phyloP scores from a whole-genome alignment of 345 rosid genomes.

The Cardamine chenopodiifolia region DNA sequence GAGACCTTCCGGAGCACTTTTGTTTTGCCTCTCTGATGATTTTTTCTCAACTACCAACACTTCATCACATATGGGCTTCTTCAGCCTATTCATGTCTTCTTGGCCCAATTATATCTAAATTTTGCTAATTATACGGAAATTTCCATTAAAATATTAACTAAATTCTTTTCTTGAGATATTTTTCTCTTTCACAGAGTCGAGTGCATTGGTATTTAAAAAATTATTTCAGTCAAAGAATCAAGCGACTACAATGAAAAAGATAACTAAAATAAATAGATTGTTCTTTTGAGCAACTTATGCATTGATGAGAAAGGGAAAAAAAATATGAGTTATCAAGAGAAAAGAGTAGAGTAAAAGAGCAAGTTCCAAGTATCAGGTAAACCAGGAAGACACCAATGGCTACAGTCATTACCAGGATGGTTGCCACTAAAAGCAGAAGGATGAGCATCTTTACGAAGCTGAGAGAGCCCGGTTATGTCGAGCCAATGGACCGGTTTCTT shows the following conservation, averaged over 20 bases:
- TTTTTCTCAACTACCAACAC: background rate
- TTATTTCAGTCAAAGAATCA: slow-evolving; percentile 28
- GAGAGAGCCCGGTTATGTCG: slow-evolving; percentile 67
- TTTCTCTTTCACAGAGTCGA: background rate
- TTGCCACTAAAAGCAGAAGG: slow-evolving; percentile 60
- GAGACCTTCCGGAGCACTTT: background rate
- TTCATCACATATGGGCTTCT: background rate
- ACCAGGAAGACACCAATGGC: slow-evolving; percentile 98
- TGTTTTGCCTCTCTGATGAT: background rate
- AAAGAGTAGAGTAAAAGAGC: slow-evolving; percentile 61
- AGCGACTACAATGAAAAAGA: background rate
- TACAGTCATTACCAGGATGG: slow-evolving; percentile 60
- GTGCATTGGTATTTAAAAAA: background rate
- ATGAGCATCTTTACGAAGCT: slow-evolving; percentile 76
- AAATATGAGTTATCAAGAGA: slow-evolving; percentile 29
- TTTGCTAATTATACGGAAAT: background rate
- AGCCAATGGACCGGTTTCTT: slow-evolving; percentile 73
- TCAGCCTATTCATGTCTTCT: background rate
- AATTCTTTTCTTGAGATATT: background rate
- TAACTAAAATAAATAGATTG: slow-evolving; percentile 18
- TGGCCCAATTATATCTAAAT: background rate
- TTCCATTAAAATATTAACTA: background rate
- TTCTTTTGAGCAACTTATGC: slow-evolving; percentile 22
- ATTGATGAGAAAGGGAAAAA: background rate
- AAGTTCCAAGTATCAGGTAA: slow-evolving; percentile 92